Evolutionary conservation across 202 grass and related monocot genomes (phyloP).

Genomic region (Schoenoplectus tabernaemontani): DNA sequence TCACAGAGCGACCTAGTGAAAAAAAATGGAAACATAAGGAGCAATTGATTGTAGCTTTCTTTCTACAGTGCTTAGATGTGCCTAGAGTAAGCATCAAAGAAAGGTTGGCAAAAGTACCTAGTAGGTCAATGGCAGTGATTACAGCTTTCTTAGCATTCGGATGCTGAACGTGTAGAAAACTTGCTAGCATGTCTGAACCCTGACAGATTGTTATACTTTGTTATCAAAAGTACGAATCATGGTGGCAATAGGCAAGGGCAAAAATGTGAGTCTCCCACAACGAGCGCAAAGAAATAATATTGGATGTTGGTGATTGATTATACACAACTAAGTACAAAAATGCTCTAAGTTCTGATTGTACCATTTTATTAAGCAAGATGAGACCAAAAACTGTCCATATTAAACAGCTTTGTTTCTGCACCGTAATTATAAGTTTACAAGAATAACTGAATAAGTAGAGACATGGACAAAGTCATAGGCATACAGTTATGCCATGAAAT

Average conservation of each 20-base stretch:
- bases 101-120: constrained; percentile 48
- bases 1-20: constrained; percentile 68
- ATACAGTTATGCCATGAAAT: background rate
- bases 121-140: constrained; percentile 93
- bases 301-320: background rate
- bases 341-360: background rate
- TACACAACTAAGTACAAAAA: background rate
- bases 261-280: background rate
- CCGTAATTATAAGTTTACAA: background rate
- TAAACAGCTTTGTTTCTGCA: background rate
- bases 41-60: constrained; percentile 9
- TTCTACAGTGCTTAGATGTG: background rate
- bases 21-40: constrained; percentile 17
- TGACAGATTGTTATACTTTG: constrained; percentile 19
- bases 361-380: background rate
- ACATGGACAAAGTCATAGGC: background rate
- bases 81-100: background rate
- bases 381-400: background rate
- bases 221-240: background rate
- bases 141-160: constrained; percentile 98
- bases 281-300: background rate
- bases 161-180: constrained; percentile 88
- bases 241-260: background rate
- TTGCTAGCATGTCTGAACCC: constrained; percentile 95
- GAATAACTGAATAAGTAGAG: background rate